Percentiles rank a stretch among this genome's conserved stretches.
phyloP scores from a whole-genome alignment of 176 grass and related monocot genomes.

The barley (Hordeum vulgare) region DNA sequence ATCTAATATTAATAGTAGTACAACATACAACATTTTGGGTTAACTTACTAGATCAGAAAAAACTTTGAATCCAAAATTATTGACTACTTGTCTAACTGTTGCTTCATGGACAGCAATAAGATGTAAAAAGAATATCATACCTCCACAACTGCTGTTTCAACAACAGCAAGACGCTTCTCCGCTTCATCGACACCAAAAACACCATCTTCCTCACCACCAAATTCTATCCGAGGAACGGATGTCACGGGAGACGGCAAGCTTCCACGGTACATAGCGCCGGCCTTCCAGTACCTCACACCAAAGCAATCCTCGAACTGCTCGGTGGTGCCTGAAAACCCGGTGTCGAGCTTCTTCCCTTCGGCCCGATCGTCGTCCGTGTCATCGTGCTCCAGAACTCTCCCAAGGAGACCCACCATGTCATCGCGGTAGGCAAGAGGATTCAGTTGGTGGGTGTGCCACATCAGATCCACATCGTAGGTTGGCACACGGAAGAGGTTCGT shows the following conservation, averaged over 20 bases:
- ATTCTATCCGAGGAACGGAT: conserved; percentile 20
- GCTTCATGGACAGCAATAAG: background rate
- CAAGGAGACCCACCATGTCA: conserved; percentile 66
- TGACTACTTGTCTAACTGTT: background rate
- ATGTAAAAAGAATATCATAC: conserved; percentile 24
- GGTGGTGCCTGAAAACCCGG: conserved; percentile 58
- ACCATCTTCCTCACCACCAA: background rate
- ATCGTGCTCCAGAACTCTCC: conserved; percentile 86
- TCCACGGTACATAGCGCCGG: conserved; percentile 76
- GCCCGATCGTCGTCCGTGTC: conserved; percentile 75
- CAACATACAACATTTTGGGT: background rate
- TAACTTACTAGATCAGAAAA: background rate
- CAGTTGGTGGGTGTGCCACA: conserved; percentile 88
- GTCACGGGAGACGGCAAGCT: conserved; percentile 55
- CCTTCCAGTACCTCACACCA: conserved; percentile 80
- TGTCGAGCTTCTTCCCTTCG: conserved; percentile 83
- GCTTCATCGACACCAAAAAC: background rate
- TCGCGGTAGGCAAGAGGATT: conserved; percentile 60
- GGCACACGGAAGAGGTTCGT: conserved; percentile 64
- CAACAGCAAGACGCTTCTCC: conserved; percentile 29
- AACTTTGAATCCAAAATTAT: background rate
- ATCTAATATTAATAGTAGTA: background rate
- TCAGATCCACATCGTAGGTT: conserved; percentile 84
- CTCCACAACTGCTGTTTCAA: conserved; percentile 38
- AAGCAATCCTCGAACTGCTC: conserved; percentile 70